Evolutionary conservation across 2,329 filamentous ascomycete species (phyloP).

Genomic region (Madurella mycetomatis): DNA sequence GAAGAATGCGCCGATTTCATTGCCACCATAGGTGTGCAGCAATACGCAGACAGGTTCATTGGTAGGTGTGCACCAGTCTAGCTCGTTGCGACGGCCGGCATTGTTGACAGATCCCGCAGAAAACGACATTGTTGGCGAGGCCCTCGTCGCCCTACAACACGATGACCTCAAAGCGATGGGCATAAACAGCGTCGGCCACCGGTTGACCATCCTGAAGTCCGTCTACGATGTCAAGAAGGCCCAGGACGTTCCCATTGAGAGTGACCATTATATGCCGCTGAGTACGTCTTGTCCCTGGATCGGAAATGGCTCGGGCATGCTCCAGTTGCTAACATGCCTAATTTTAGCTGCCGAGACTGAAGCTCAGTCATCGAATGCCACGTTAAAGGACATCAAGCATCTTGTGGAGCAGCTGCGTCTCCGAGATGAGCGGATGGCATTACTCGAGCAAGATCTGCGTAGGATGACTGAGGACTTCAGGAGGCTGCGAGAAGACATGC

Average conservation of each 20-base stretch:
- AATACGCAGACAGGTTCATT: slow-evolving; percentile 79
- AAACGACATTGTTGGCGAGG: slow-evolving; percentile 91
- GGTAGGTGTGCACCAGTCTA: slow-evolving; percentile 51
- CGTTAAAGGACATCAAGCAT: slow-evolving; percentile 86
- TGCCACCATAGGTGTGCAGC: slow-evolving; percentile 68
- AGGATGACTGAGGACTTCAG: slow-evolving; percentile 84
- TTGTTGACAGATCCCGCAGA: slow-evolving; percentile 48
- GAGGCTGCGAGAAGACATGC: slow-evolving; percentile 81
- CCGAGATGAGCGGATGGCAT: slow-evolving; percentile 83
- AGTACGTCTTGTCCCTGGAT: slow-evolving; percentile 55
- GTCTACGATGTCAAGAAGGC: slow-evolving; percentile 96
- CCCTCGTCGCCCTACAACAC: slow-evolving; percentile 80
- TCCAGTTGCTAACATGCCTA: slow-evolving; percentile 15
- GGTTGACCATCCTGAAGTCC: slow-evolving; percentile 89
- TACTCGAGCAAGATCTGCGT: slow-evolving; percentile 77
- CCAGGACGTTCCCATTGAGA: slow-evolving; percentile 85
- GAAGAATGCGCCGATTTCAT: slow-evolving; percentile 92
- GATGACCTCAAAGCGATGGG: slow-evolving; percentile 95
- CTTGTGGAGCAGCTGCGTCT: slow-evolving; percentile 85
- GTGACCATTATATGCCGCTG: slow-evolving; percentile 87
- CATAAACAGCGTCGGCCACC: slow-evolving; percentile 86
- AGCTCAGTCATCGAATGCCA: slow-evolving; percentile 78
- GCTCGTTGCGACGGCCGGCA: not conserved
- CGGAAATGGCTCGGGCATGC: not conserved
- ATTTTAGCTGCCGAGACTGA: slow-evolving; percentile 78